Evolutionary conservation across 305 asterid species (phyloP), one percentile per base, ranked within the genome.

Genomic region (Rubia tinctorum): DNA sequence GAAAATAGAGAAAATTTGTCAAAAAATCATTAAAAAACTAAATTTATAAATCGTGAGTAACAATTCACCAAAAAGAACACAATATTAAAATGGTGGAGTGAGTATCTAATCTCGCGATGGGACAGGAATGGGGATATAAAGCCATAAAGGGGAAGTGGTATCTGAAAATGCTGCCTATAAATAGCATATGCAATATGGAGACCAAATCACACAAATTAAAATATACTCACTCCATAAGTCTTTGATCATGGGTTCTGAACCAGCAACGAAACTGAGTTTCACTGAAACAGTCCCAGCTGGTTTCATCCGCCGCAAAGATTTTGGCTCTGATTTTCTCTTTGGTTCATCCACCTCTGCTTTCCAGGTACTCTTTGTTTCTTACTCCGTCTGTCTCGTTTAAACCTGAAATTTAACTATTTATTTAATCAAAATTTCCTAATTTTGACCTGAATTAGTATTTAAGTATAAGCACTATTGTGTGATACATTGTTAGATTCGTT

Each of bases 281-380:
- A 25, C 9, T 61, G 42, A 27, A 11, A 12, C 66, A 25, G 66
- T 61, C 40, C 66, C 66, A 0, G 18, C 40, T 23, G 66, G 66
- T 27, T 61, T 61, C 42, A 30, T 61, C 42, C 56, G 75, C 23
- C 67, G 75, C 15, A n/a, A 6, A 2, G 75, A 71, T 40, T 71
- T 71, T 58, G 67, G 67, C 18, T 22, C 22, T 0, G 68, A 61
- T 43, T 72, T 72, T 20, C 14, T 59, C 15, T 72, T 72, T 8
- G 75, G 75, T 42, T 22, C 75, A 40, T 30, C 75, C 37, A 72
- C 68, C 18, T 42, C 75, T 14, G 40, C 75, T 59, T 60, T 72
- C 55, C 68, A 72, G 75, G 69, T 71, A 7, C 43, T 8, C 23
- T 37, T 13, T 47, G 3, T 13, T 12, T 13, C 6, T 13, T 3